Conservation (phyloP, 495 filamentous ascomycete genomes). For the Neurospora africana region DNA sequence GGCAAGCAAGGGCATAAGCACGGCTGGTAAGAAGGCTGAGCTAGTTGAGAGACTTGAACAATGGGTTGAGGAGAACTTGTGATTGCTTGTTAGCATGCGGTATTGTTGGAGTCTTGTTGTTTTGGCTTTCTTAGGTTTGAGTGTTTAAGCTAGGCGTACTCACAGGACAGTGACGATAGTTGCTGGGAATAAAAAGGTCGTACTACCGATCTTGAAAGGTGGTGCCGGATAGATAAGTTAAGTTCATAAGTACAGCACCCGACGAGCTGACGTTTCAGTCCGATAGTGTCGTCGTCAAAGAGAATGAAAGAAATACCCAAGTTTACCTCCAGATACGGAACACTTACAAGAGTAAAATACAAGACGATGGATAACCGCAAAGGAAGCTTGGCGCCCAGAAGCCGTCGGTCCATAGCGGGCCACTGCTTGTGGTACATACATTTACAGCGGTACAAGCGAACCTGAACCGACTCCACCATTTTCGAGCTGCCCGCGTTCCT, state of each 20-base stretch:
- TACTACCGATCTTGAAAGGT: not conserved
- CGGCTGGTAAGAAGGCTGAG: slow-evolving; percentile 65
- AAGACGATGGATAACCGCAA: too few species aligned
- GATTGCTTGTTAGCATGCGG: not conserved
- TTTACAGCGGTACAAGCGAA: not conserved
- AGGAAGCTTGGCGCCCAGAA: too few species aligned
- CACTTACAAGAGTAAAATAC: too few species aligned
- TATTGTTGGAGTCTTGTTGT: not conserved
- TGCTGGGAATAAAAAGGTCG: not conserved
- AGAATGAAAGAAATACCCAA: not conserved
- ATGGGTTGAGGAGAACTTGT: slow-evolving; percentile 53
- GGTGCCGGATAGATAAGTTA: not conserved
- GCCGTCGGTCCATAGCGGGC: not conserved
- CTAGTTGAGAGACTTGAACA: slow-evolving; percentile 69
- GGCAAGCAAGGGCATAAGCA: slow-evolving; percentile 46
- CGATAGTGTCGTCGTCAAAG: not conserved
- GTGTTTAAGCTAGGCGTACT: not conserved
- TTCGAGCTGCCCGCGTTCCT: not conserved
- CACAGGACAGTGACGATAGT: not conserved
- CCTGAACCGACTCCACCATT: not conserved
- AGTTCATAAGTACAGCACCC: not conserved
- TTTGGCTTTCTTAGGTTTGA: not conserved
- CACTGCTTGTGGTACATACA: not conserved
- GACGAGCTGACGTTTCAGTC: not conserved
- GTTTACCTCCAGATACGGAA: not conserved